phyloP scores from a whole-genome alignment of 1,284 basidiomycete genomes.

The Malassezia sympodialis region DNA sequence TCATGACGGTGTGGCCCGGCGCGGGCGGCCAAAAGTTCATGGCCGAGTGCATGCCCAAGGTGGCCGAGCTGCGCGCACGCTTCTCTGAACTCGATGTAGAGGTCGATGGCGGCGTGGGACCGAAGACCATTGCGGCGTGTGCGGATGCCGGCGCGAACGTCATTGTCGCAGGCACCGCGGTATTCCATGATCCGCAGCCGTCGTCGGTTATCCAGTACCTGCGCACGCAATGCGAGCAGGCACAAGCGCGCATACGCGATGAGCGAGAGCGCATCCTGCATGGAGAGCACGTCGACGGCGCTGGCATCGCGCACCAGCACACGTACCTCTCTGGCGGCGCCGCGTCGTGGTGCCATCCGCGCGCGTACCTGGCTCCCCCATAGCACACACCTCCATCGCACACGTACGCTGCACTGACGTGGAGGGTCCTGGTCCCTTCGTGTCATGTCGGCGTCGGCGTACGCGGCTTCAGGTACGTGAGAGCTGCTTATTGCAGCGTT shows the following conservation, averaged over 20 bases:
- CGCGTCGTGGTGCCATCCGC: conserved; percentile 11
- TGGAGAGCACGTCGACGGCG: conserved; percentile 27
- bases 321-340: conserved; percentile 5
- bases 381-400: conserved; percentile 9
- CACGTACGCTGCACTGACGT: background rate
- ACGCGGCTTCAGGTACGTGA: conserved; percentile 27
- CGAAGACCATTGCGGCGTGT: conserved; percentile 77
- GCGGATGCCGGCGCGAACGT: conserved; percentile 81
- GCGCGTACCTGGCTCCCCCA: conserved; percentile 4
- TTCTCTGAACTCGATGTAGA: conserved; percentile 84
- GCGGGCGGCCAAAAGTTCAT: conserved; percentile 91
- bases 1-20: conserved; percentile 47
- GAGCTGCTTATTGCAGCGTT: background rate
- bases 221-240: conserved; percentile 35
- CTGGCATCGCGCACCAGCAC: conserved; percentile 23
- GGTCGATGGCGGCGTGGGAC: conserved; percentile 93
- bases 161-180: conserved; percentile 92
- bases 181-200: conserved; percentile 73
- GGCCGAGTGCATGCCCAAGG: conserved; percentile 77
- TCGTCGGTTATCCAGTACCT: conserved; percentile 50
- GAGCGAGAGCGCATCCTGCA: conserved; percentile 36
- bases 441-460: conserved; percentile 17
- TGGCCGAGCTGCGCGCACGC: conserved; percentile 75
- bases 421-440: background rate
- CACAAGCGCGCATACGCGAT: conserved; percentile 38